These are phyloP conservation scores for Capsicum baccatum DNA, from an alignment of 257 asterid genomes.

Conservation along the genomic window DNA sequence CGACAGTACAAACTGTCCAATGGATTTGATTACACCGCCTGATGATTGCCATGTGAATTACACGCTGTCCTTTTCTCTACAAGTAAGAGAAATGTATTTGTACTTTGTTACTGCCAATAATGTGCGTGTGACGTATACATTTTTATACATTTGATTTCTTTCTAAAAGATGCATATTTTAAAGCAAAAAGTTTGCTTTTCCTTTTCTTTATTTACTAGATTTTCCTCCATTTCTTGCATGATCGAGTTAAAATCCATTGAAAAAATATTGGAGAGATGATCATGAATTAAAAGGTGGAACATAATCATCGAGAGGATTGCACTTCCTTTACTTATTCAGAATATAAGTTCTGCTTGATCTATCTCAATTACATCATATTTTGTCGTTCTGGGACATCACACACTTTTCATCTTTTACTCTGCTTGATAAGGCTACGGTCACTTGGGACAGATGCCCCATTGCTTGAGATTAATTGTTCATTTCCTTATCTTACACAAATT, in stretches of 20 bases:
- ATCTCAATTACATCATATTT: neutral
- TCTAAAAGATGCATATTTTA: neutral
- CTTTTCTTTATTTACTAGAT: neutral
- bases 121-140: conserved; percentile 8
- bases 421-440: conserved; percentile 19
- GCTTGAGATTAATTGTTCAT: conserved; percentile 15
- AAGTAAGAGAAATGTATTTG: conserved; percentile 59
- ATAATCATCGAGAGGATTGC: neutral
- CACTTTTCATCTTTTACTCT: conserved; percentile 3
- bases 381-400: neutral
- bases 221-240: neutral
- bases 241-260: neutral
- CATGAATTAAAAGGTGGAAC: conserved; percentile 5
- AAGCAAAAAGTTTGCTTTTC: neutral
- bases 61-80: conserved; percentile 86
- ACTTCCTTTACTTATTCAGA: neutral
- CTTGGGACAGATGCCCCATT: neutral
- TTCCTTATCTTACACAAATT: neutral
- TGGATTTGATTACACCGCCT: conserved; percentile 89
- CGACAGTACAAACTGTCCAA: conserved; percentile 78
- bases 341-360: neutral
- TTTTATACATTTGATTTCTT: no score
- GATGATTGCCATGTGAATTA: conserved; percentile 98
- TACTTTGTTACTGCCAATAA: conserved; percentile 26
- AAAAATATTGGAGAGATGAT: neutral